Evolutionary conservation across 2,329 filamentous ascomycete genomes (phyloP), one percentile per base, ranked within the genome.

Genomic region (Macrophomina phaseolina): DNA sequence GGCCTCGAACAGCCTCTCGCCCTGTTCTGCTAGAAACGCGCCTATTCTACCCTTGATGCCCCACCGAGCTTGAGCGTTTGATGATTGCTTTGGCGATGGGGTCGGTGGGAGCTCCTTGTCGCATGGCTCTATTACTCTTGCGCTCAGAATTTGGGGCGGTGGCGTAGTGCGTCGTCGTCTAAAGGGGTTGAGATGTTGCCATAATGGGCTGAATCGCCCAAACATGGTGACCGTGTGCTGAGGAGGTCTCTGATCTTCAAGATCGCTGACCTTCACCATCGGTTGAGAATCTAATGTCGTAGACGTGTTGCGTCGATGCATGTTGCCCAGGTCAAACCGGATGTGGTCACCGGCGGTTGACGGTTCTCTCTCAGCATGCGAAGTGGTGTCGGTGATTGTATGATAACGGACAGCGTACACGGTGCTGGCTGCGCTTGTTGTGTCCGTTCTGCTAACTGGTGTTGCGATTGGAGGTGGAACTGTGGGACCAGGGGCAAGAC

Each of bases 351-450:
- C 65, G n/a, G 3, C 18, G 14, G 48, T 67, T 4, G 46, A 38
- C 32, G 51, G 75, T 71, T 45, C 75, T 75, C 34, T 75, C 60
- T 76, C 83, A 46, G 81, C 84, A 66, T 80, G 80, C 60, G 82
- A 83, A 16, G 79, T 78, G 4, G 45, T 18, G 3, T 66, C 55
- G 5, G 64, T 23, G 8, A 85, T 80, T 14, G 86, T 82, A 71
- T 89, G 85, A 71, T 89, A 88, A 36, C 85, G 84, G 36, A 90
- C 84, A 62, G 86, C 84, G 72, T 90, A 90, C 4, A 89, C 84
- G 0, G 88, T 90, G 68, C 87, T 89, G 32, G 84, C 84, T 8
- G 86, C 86, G 74, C 87, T 89, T 5, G 84, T 85, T 0, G 86
- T 88, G 70, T 90, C 87, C 23, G 84, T 83, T 69, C 87, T 81